Percentiles rank a stretch among this genome's conserved stretches.
phyloP scores from a whole-genome alignment of 257 asterid genomes.

The Catharanthus roseus region DNA sequence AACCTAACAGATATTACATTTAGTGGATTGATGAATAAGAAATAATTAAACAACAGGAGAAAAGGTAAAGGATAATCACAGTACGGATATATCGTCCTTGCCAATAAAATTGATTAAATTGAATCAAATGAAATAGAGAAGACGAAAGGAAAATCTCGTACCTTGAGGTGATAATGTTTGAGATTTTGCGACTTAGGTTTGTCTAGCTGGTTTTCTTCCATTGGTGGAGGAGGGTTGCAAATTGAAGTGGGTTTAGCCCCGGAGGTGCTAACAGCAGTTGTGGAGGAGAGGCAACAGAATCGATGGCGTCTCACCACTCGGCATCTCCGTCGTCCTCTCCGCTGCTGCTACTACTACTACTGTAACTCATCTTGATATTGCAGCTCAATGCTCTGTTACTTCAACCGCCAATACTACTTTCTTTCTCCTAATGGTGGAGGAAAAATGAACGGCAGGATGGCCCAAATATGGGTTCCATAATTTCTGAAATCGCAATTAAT shows the following conservation, averaged over 20 bases:
- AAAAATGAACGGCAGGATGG: too few species aligned
- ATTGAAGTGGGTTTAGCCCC: slow-evolving; percentile 1
- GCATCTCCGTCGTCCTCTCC: slow-evolving; percentile 90
- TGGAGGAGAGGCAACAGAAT: slow-evolving; percentile 52
- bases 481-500: too few species aligned
- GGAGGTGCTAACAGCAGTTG: slow-evolving; percentile 20
- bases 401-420: too few species aligned
- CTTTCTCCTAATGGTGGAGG: too few species aligned
- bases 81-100: too few species aligned
- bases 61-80: too few species aligned
- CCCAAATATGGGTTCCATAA: too few species aligned
- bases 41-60: too few species aligned
- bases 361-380: slow-evolving; percentile 2
- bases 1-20: neutral
- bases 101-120: too few species aligned
- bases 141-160: slow-evolving; percentile 19
- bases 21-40: neutral
- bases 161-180: slow-evolving; percentile 77
- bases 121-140: neutral
- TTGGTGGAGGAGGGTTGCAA: neutral
- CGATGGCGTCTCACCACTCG: slow-evolving; percentile 79
- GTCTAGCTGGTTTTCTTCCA: slow-evolving; percentile 27
- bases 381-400: too few species aligned
- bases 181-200: slow-evolving; percentile 37
- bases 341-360: slow-evolving; percentile 64